phyloP scores from a whole-genome alignment of 2,329 filamentous ascomycete species.

The Hypoxylon sp. region DNA sequence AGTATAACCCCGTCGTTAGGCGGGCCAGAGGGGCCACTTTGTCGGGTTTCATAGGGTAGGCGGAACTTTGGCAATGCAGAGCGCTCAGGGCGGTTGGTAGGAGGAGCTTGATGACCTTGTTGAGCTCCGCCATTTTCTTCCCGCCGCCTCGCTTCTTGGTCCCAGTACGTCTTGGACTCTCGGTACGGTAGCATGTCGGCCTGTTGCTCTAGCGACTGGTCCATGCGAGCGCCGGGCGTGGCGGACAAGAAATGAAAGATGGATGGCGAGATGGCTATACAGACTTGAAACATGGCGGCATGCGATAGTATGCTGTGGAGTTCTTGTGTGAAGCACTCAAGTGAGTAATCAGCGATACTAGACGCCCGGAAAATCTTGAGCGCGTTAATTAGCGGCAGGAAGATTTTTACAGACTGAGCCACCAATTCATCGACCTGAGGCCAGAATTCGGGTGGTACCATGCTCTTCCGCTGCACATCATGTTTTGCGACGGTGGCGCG shows the following conservation, averaged over 20 bases:
- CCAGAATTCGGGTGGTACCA: constrained; percentile 57
- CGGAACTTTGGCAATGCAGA: too few relatives aligned
- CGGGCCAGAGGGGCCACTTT: too few relatives aligned
- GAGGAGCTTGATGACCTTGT: neutral
- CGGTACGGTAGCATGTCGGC: constrained; percentile 46
- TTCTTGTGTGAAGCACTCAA: constrained; percentile 47
- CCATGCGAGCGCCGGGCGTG: constrained; percentile 52
- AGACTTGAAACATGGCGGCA: constrained; percentile 52
- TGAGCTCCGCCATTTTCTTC: neutral
- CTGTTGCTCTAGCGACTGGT: constrained; percentile 49
- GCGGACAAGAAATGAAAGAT: constrained; percentile 53
- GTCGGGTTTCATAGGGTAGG: too few relatives aligned
- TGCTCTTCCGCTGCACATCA: constrained; percentile 43
- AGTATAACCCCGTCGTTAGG: too few relatives aligned
- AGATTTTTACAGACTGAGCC: constrained; percentile 52
- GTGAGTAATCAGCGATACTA: constrained; percentile 3
- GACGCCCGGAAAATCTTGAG: constrained; percentile 37
- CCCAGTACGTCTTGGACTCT: constrained; percentile 44
- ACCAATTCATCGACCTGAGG: constrained; percentile 55
- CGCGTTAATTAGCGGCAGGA: constrained; percentile 58
- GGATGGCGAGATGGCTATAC: constrained; percentile 50
- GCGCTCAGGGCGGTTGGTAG: too few relatives aligned
- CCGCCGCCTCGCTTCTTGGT: constrained; percentile 31
- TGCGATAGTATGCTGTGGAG: constrained; percentile 50
- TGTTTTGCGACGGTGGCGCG: constrained; percentile 52